Base-by-base conservation (phyloP, 129 eudicot genomes). In the Artemisia annua region DNA sequence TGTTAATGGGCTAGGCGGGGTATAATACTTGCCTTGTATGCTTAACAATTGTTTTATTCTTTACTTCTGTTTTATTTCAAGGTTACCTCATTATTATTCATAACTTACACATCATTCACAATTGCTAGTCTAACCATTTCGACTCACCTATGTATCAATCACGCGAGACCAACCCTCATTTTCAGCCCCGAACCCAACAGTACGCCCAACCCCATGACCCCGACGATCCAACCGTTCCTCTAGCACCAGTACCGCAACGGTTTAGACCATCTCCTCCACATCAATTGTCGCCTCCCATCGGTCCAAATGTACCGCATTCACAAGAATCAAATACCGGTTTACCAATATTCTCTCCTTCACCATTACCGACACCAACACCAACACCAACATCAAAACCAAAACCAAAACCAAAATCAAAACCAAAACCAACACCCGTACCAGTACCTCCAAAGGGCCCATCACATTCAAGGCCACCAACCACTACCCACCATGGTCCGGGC, bases 131-230 rank as follows among this genome's bases (percentile, higher is more conserved):
- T 14, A 54, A 76, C 55, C 49, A 69, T 63, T 67, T 67, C 61
- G 13, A 58, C 51, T 43, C 59, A 63, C 72, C 62, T 62, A 91
- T 90, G 99, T 81, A 14, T 76, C 85, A 75, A 26, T 78, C 79
- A 57, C 92, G 82, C 0, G 99, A 94, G 39, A 81, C 84, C 71
- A 94, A 94, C 75, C 99, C 99, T 43, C 96, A 94, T 79, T 94
- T 94, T 48, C 77, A 66, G 48, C 83, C 96, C 4, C 74, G 73
- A 11, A 35, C 58, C 15, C 83, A 56, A 17, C 83, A 88, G 4
- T 69, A 66, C 60, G 78, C 82, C 44, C 79, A 74, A 61, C 72
- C 81, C 67, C 72, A 69, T 73, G 69, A 44, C 78, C 78, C 22
- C 48, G 66, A 66, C 61, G 48, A 63, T 65, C 57, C 79, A 55